Evolutionary conservation across 163 green algal genomes (phyloP).

Genomic region (Prototheca wickerhamii): DNA sequence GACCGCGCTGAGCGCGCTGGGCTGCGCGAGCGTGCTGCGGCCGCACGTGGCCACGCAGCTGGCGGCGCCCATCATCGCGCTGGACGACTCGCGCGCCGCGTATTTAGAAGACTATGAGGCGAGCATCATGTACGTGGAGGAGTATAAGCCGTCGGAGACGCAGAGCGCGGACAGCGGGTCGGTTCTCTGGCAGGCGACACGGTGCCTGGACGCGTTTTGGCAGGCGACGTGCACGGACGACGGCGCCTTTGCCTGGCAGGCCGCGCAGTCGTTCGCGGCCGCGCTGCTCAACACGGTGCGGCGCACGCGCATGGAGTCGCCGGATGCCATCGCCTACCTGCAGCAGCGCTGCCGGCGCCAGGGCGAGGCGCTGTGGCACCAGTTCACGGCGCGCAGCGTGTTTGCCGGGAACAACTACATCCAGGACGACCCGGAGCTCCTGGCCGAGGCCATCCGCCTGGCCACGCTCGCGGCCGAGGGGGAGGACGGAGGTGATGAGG

Average conservation of each 20-base stretch:
- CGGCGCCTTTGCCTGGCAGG: constrained; percentile 33
- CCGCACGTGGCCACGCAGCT: constrained; percentile 27
- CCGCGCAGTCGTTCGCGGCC: constrained; percentile 26
- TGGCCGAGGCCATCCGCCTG: no score
- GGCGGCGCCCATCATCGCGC: constrained; percentile 24
- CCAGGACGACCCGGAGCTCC: background rate
- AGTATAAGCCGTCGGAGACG: constrained; percentile 28
- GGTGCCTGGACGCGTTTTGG: constrained; percentile 20
- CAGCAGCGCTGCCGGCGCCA: constrained; percentile 28
- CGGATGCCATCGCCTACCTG: constrained; percentile 29
- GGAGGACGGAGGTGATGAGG: no score
- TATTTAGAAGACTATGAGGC: constrained; percentile 20
- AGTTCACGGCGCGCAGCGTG: constrained; percentile 24
- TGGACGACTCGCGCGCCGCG: constrained; percentile 27
- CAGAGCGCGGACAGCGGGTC: constrained; percentile 18
- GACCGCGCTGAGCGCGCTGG: constrained; percentile 28
- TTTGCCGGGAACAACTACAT: constrained; percentile 13
- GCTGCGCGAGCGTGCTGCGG: constrained; percentile 19
- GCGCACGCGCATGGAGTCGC: constrained; percentile 25
- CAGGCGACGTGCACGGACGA: constrained; percentile 12
- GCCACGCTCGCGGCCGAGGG: no score
- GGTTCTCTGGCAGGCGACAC: constrained; percentile 20
- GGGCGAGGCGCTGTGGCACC: constrained; percentile 24
- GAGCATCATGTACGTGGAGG: constrained; percentile 29
- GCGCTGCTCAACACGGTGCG: constrained; percentile 17